Evolutionary conservation across 495 filamentous ascomycete genomes (phyloP), one percentile per base, ranked within the genome.

Genomic region (Aspergillus biplanus): DNA sequence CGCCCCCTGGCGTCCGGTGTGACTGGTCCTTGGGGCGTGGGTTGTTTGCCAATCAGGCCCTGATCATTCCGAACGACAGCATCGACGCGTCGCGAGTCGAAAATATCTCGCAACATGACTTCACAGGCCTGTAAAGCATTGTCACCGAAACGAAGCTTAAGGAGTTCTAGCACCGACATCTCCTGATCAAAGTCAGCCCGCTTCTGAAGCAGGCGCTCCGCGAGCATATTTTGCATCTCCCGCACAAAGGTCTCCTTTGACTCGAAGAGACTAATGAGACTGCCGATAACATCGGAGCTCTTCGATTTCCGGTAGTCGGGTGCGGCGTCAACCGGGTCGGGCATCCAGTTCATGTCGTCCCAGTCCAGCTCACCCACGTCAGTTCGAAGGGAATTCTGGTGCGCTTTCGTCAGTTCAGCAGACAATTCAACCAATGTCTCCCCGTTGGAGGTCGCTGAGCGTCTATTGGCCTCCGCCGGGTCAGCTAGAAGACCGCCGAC

Each of bases 61-160:
- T 78, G 71, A 33, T 83, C 82, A 35, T 80, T 82, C 15, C 85
- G 75, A 34, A 96, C 90, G 32, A 80, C 72, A 32, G 75, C 69
- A 68, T 96, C 87, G 52, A 95, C 83, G 50, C 87, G 83, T 50
- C 84, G 82, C 12, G 93, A 97, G 68, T 97, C 93, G 52, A 88
- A 83, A n/a, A 98, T 89, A 75, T 99, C 95, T 52, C 88, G 89
- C 33, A 98, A 84, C 95, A 99, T 99, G 61, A 99, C 95, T 69
- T 98, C 92, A 75, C 92, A 97, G 48, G 89, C 88, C 71, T 98
- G 95, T 48, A 97, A 79, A 8, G 89, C 84, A 5, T 86, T 82
- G 65, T 97, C 92, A 15, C 93, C 96, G 56, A 97, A 94, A 6
- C 94, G 89, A 7, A 90, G 75, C 75, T 97, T 98, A 49, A 99